phyloP scores from a whole-genome alignment of 208 protist species.

The Crithidia brevicula region DNA sequence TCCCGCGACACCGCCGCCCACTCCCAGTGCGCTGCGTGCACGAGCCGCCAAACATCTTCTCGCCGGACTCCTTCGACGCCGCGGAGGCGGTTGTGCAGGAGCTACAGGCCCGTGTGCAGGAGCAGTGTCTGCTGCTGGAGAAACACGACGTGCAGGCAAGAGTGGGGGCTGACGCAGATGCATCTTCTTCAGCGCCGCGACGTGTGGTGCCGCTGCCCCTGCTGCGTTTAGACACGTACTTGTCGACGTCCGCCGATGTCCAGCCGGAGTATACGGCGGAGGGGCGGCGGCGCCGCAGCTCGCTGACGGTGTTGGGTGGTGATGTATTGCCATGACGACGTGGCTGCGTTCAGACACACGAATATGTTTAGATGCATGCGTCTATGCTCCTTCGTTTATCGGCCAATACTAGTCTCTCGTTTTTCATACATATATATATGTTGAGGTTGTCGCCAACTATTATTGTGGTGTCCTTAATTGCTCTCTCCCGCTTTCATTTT shows the following conservation, averaged over 20 bases:
- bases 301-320: neutral
- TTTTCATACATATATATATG: too few species aligned
- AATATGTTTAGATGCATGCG: too few species aligned
- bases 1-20: too few species aligned
- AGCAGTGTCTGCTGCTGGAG: constrained; percentile 22
- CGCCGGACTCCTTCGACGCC: constrained; percentile 36
- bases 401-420: too few species aligned
- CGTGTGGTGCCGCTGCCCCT: constrained; percentile 32
- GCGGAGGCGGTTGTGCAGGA: constrained; percentile 27
- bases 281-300: constrained; percentile 12
- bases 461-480: too few species aligned
- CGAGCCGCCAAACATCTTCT: constrained; percentile 34
- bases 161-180: constrained; percentile 2
- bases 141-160: neutral
- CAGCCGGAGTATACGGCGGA: constrained; percentile 24
- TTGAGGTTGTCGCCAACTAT: too few species aligned
- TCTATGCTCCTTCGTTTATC: neutral
- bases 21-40: neutral
- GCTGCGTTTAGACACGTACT: constrained; percentile 31
- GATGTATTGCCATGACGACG: neutral
- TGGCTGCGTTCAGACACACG: neutral
- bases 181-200: neutral
- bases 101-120: constrained; percentile 22
- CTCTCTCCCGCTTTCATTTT: too few species aligned
- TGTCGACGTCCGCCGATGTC: constrained; percentile 27